Percentiles rank a stretch among this genome's conserved stretches.
Evolutionary conservation across 306 rosid genomes (phyloP).

Genomic region (Vigna reflexopilosa): DNA sequence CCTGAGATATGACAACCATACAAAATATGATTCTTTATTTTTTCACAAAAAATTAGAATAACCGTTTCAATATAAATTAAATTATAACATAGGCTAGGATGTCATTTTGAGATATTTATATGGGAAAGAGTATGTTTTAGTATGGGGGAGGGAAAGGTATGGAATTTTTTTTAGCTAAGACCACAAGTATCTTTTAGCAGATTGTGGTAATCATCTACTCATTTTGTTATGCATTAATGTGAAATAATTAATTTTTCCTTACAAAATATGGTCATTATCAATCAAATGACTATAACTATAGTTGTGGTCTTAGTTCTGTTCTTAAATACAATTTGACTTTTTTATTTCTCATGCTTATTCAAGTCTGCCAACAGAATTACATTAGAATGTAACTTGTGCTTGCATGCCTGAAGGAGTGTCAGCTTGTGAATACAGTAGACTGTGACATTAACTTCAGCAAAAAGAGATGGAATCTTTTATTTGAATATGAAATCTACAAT

Average conservation of each 20-base stretch:
- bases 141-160: not conserved
- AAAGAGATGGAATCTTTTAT: not conserved
- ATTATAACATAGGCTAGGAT: not conserved
- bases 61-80: not conserved
- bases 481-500: not conserved
- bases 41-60: not conserved
- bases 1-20: not conserved
- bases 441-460: conserved; percentile 4
- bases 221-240: not conserved
- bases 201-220: not conserved
- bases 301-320: not conserved
- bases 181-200: not conserved
- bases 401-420: conserved; percentile 17
- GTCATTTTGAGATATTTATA: not conserved
- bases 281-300: not conserved
- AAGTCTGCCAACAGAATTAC: conserved; percentile 1
- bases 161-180: not conserved
- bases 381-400: conserved; percentile 13
- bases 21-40: not conserved
- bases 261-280: not conserved
- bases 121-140: not conserved
- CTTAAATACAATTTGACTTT: not conserved
- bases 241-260: not conserved
- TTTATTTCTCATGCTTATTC: not conserved
- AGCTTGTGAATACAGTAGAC: not conserved